Evolutionary conservation across 371 early-diverging fungal genomes (phyloP).

Genomic region (Mortierella sp.): DNA sequence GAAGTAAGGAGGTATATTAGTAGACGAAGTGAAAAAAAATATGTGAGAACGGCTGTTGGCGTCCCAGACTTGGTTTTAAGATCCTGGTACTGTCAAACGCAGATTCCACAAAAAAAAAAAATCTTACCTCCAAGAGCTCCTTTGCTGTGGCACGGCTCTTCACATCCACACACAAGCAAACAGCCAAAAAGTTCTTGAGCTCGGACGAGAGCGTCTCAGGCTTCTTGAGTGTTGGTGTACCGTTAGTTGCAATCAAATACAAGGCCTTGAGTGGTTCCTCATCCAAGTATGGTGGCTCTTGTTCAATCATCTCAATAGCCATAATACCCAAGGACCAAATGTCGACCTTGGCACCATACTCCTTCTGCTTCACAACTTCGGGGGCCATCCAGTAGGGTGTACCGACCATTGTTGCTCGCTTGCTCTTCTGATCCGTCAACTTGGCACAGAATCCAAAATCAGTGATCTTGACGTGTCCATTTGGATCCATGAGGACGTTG

Average conservation of each 20-base stretch:
- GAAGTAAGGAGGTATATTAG: slow-evolving; percentile 14
- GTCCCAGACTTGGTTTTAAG: not conserved
- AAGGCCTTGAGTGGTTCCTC: slow-evolving; percentile 95
- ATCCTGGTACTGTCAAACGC: not conserved
- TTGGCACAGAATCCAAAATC: slow-evolving; percentile 98
- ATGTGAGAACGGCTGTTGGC: not conserved
- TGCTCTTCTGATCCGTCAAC: slow-evolving; percentile 83
- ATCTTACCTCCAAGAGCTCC: slow-evolving; percentile 77
- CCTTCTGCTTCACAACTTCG: slow-evolving; percentile 91
- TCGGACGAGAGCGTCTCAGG: slow-evolving; percentile 86
- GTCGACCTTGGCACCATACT: slow-evolving; percentile 92
- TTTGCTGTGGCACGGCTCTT: slow-evolving; percentile 84
- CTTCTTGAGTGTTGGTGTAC: slow-evolving; percentile 92
- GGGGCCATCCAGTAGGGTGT: slow-evolving; percentile 97
- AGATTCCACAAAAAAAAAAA: slow-evolving; percentile 3
- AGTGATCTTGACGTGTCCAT: slow-evolving; percentile 94
- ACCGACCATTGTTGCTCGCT: slow-evolving; percentile 97
- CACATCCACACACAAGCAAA: slow-evolving; percentile 92
- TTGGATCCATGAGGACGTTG: slow-evolving; percentile 87
- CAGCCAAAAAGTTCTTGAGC: slow-evolving; percentile 89
- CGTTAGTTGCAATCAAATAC: slow-evolving; percentile 96
- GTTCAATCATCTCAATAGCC: slow-evolving; percentile 98
- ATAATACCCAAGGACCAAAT: slow-evolving; percentile 96
- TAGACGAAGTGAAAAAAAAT: not conserved
- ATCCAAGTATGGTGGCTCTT: slow-evolving; percentile 97